A percentile compares a stretch with the other conserved stretches of the same genome.
phyloP scores from a whole-genome alignment of 345 rosid species.

The Citrus medica region DNA sequence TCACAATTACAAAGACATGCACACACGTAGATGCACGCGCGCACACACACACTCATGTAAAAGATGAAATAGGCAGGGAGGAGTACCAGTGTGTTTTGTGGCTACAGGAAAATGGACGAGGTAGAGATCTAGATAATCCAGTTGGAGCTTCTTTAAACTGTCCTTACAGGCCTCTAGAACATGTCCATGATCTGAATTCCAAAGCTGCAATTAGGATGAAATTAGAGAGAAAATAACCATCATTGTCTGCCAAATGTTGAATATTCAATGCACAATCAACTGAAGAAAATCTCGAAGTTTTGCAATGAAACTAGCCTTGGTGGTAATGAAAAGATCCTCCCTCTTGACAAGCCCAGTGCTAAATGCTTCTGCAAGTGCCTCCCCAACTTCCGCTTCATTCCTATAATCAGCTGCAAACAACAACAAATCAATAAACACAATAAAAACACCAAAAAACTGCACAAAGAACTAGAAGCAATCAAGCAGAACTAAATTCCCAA shows the following conservation, averaged over 20 bases:
- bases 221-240: neutral
- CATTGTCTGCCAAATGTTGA: neutral
- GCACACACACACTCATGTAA: neutral
- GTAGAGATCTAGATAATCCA: constrained; percentile 83
- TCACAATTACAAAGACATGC: neutral
- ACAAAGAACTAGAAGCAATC: neutral
- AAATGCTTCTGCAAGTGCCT: constrained; percentile 54
- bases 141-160: constrained; percentile 84
- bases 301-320: constrained; percentile 48
- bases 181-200: constrained; percentile 98
- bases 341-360: constrained; percentile 46
- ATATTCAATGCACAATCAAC: neutral
- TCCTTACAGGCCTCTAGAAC: constrained; percentile 81
- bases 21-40: too few species aligned
- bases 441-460: neutral
- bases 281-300: constrained; percentile 14
- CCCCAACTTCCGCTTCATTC: constrained; percentile 51
- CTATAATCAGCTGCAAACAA: constrained; percentile 43
- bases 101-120: constrained; percentile 90
- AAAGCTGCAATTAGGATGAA: constrained; percentile 44
- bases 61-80: neutral
- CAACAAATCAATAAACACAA: neutral
- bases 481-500: neutral
- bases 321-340: constrained; percentile 72
- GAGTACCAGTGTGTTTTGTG: constrained; percentile 63